Conservation (phyloP, 306 rosid species). For the Rosa rugosa region DNA sequence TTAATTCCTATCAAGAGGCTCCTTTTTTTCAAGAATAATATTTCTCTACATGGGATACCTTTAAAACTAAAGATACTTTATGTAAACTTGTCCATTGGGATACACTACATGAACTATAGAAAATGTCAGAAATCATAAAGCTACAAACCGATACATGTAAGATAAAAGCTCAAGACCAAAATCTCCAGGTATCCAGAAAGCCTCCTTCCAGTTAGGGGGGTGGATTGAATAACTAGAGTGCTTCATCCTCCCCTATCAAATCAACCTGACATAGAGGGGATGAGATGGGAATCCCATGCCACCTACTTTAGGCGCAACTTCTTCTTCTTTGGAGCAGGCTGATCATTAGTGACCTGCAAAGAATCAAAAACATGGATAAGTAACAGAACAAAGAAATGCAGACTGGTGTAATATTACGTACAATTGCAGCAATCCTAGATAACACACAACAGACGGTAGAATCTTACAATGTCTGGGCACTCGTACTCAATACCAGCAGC, state of each 20-base stretch:
- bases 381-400: not conserved
- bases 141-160: not conserved
- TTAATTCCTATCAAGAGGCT: not conserved
- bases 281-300: not conserved
- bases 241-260: not conserved
- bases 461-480: slow-evolving; percentile 86
- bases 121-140: not conserved
- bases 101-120: not conserved
- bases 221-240: not conserved
- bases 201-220: not conserved
- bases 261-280: not conserved
- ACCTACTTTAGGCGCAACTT: slow-evolving; percentile 51
- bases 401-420: not conserved
- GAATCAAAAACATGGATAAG: not conserved
- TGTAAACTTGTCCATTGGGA: not conserved
- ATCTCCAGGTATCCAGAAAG: not conserved
- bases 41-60: not conserved
- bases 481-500: slow-evolving; percentile 85
- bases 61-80: not conserved
- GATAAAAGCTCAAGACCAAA: not conserved
- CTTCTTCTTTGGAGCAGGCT: slow-evolving; percentile 81
- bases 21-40: not conserved
- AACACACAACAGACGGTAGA: slow-evolving; percentile 2
- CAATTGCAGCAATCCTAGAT: not conserved
- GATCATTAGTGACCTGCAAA: slow-evolving; percentile 50